Base-by-base conservation (phyloP, 78 protist genomes). In the Monocercomonoides exilis region DNA sequence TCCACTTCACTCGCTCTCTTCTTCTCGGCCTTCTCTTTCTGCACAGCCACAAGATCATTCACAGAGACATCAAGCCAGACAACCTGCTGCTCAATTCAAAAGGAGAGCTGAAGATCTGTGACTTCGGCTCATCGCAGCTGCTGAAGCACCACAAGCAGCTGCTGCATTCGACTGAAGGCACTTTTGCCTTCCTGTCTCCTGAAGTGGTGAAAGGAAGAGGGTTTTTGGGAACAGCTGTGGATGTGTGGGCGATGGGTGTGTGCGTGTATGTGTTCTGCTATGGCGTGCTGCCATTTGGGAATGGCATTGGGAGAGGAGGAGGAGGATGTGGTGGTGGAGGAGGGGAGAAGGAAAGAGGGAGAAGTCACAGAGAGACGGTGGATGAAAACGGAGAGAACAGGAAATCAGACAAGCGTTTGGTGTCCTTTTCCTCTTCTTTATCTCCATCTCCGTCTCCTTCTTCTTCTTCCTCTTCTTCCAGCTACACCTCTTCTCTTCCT, bases 101-200 rank as follows among this genome's bases (percentile, higher is more conserved):
- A 11, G 70, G 70, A 54, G 38, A 54, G 70, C 21, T 54, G 70
- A 54, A 54, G 70, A 21, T 54, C 70, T 11, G 70, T 21, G 70
- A 54, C 21, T 54, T 54, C 21, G 70, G 70, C 21, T 11, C 21
- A 11, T 11, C 70, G 21, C 38, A 29, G 38, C n/a, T n/a, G n/a
- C n/a, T n/a, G n/a, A n/a, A n/a, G n/a, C n/a, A n/a, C n/a, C n/a
- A n/a, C n/a, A n/a, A n/a, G n/a, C 70, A 90, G 29, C 0, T 1
- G 1, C 41, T 92, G 35, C 5, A 1, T 21, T 6, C n/a, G n/a
- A 70, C 88, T 1, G 85, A 46, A 0, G 96, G 96, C 11, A 90
- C 92, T 29, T 91, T 94, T 0, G 93, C 96, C 35, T 94, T 89
- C 84, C 0, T 81, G 3, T 11, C 70, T 29, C 70, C 70, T 54